Evolutionary conservation across 805 yeast species (phyloP), one percentile per base, ranked within the genome.

Genomic region (Jamesozyma piceae): DNA sequence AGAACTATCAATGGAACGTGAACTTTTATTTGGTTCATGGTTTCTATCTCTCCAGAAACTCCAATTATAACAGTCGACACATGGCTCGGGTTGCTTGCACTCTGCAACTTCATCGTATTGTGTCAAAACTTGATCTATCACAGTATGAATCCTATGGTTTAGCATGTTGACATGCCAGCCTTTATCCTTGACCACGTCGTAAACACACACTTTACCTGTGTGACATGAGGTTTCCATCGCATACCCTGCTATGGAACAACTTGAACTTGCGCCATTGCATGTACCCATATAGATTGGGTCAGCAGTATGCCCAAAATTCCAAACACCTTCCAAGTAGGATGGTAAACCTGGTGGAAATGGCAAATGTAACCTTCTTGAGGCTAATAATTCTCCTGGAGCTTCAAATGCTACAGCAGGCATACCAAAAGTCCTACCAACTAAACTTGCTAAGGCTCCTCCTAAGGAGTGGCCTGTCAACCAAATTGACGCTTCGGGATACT

Each of bases 181-280:
- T 49, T 74, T 67, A 52, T 92, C 97, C 3, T 74, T 72, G 11
- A 89, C 95, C 10, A 82, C 89, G 55, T 92, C 97, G 64, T 90
- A 92, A 24, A 81, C 72, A 61, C 97, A 92, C 42, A 77, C 77
- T 58, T 73, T 74, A 0, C 97, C 98, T 0, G 95, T 75, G 60
- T 92, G 98, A 59, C 98, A 92, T 37, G 80, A 81, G 0, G 96
- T 81, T 56, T 92, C 98, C 95, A 92, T 81, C 10, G 97, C 98
- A 62, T 87, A 92, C 0, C 98, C 98, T 1, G 85, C 96, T 8
- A 86, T 71, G 46, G 90, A 80, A 62, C 98, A 92, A 1, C 89
- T 64, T 0, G 94, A 81, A 3, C 90, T 78, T 1, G 92, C 94
- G 9, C 98, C 98, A 55, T 84, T 88, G 60, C 98, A 92, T 8